phyloP scores from a whole-genome alignment of 768 basidiomycete genomes.

The Phylloporus sp. region DNA sequence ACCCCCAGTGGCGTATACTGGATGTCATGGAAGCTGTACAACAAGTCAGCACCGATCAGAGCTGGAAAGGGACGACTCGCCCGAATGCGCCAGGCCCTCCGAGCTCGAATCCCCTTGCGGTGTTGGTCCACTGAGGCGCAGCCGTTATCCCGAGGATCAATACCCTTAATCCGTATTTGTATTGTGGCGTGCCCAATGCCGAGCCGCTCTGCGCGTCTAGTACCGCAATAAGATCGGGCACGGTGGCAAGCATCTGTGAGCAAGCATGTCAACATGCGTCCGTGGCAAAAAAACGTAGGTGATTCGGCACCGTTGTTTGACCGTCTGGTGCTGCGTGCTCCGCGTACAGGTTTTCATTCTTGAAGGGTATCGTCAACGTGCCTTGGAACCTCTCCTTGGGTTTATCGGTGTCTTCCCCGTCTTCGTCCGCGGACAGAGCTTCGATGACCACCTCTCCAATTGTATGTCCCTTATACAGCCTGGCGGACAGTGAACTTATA shows the following conservation, averaged over 20 bases:
- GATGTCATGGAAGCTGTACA: slow-evolving; percentile 29
- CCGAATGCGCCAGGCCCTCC: slow-evolving; percentile 56
- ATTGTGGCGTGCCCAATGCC: slow-evolving; percentile 61
- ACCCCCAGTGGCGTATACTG: slow-evolving; percentile 37
- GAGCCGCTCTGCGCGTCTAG: slow-evolving; percentile 60
- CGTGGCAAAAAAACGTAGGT: background rate
- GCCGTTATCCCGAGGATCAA: slow-evolving; percentile 46
- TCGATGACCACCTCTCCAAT: slow-evolving; percentile 36
- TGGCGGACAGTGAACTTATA: background rate
- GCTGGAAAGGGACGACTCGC: slow-evolving; percentile 24
- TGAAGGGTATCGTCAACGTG: slow-evolving; percentile 51
- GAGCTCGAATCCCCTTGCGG: slow-evolving; percentile 43
- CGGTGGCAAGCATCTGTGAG: slow-evolving; percentile 46
- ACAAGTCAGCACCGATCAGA: slow-evolving; percentile 6
- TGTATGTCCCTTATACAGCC: slow-evolving; percentile 37
- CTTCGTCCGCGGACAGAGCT: slow-evolving; percentile 26
- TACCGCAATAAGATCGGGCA: slow-evolving; percentile 64
- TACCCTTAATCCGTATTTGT: slow-evolving; percentile 58
- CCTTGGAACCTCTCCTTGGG: slow-evolving; percentile 23
- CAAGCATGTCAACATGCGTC: slow-evolving; percentile 1
- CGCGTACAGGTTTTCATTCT: slow-evolving; percentile 59
- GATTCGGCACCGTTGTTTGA: slow-evolving; percentile 13
- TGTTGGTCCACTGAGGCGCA: slow-evolving; percentile 53
- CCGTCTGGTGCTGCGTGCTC: slow-evolving; percentile 35
- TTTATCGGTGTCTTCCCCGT: slow-evolving; percentile 18